Evolutionary conservation across 1,284 basidiomycete species (phyloP), one percentile per base, ranked within the genome.

Genomic region (Volvariella surrecta): DNA sequence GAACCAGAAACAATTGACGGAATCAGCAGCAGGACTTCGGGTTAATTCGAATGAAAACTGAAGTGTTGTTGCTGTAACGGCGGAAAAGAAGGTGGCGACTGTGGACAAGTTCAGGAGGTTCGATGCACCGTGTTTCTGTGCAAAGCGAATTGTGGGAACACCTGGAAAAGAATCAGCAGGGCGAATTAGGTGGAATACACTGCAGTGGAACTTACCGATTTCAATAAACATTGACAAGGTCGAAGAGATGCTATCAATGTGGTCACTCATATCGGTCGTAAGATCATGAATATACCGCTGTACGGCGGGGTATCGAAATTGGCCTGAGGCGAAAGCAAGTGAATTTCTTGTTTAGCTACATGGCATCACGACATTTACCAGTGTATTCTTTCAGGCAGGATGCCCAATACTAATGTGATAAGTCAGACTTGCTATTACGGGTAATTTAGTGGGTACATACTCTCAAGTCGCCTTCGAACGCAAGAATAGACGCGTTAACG

Each of bases 1-100:
- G 50, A 86, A 84, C 82, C 82, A 86, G 51, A 86, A 79, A 18
- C 64, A 68, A 54, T 85, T 86, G 37, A 85, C 82, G 3, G 71
- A 67, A 48, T 74, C 66, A 1, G 68, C 58, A 8, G 59, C 38
- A 0, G 45, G 37, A 0, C 48, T 52, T 2, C 50, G 48, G 1
- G 48, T 44, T 6, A 74, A 51, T 10, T 66, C 60, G 51, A 68
- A 81, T 1, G 82, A 82, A 52, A 79, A 82, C 52, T 84, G 82
- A 50, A 84, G 59, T 0, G 79, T 82, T 3, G 78, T 80, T 18
- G 79, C 82, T 1, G 82, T 84, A 47, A 86, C 82, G 16, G 79
- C 82, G 20, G 78, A 81, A 61, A 87, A 85, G 62, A 87, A 85
- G 40, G 82, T 87, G 28, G 82, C 82, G 8, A 85, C 79, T 9